Evolutionary conservation across 108 stramenopile genomes (phyloP), one percentile per base, ranked within the genome.

Genomic region (Fragilaria crotonensis): DNA sequence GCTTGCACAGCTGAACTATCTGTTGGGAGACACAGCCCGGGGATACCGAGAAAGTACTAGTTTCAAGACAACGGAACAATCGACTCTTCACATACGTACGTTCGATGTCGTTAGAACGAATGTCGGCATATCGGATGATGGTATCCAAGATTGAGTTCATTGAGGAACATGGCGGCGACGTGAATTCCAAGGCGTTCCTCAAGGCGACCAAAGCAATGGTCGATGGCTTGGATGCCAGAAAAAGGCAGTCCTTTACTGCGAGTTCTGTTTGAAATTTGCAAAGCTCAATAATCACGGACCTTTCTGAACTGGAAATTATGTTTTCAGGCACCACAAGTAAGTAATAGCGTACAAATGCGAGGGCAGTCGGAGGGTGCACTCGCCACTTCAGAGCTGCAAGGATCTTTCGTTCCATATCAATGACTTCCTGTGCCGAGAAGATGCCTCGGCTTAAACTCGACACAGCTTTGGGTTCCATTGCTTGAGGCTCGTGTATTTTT

Each of bases 401-500:
- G 14, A 75, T 66, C 5, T 48, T 44, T 19, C 32, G 17, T 55
- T 87, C 86, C 82, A 84, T 84, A 17, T 23, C 52, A 31, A 64
- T 61, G 33, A 87, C 70, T 7, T 87, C 71, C 0, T 62, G 25
- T 33, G 52, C 55, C 5, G 48, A 60, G 57, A 75, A 75, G 47
- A 57, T 58, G 19, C 86, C 82, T 17, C 70, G 78, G 47, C 77
- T 79, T 3, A 84, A 61, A 1, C 66, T 70, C 17, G 83, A 74
- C 5, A 87, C 63, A 4, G 85, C 28, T 2, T 64, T 45, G 14
- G 81, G 63, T 52, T 77, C 66, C 33, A 84, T 54, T 3, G 68
- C 83, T 27, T 71, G 25, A n/a, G 65, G 52, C 36, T 81, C 81
- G 61, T 77, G 50, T 14, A 85, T 75, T 57, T 89, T 89, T 32